Conservation (phyloP, 169 alveolate species). For the Cryptosporidium andersoni region DNA sequence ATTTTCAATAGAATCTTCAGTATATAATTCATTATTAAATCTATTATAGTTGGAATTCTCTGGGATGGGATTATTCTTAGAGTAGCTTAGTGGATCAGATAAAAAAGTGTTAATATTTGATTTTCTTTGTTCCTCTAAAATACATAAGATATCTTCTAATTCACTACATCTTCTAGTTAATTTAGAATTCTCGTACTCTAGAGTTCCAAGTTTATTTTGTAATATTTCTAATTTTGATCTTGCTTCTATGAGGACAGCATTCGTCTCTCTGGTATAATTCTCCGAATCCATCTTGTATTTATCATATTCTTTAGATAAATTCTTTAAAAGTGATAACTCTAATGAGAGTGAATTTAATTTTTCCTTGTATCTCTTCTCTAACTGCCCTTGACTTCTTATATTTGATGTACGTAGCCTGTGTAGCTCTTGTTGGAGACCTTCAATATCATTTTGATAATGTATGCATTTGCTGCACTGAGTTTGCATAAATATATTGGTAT, state of each 20-base stretch:
- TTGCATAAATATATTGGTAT: neutral
- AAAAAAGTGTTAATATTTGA: neutral
- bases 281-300: constrained; percentile 34
- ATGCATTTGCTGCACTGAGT: constrained; percentile 2
- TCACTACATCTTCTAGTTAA: constrained; percentile 15
- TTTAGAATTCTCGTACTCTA: constrained; percentile 22
- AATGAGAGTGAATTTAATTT: constrained; percentile 7
- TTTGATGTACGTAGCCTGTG: constrained; percentile 29
- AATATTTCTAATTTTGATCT: constrained; percentile 32
- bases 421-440: constrained; percentile 4
- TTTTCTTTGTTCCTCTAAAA: constrained; percentile 24
- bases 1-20: no score
- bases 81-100: no score
- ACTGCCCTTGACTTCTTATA: constrained; percentile 26
- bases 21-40: neutral
- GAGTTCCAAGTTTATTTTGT: constrained; percentile 6
- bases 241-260: constrained; percentile 27
- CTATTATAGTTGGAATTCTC: neutral
- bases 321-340: neutral
- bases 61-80: neutral
- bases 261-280: constrained; percentile 31
- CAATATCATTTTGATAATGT: constrained; percentile 5
- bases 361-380: constrained; percentile 26
- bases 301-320: constrained; percentile 17
- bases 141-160: constrained; percentile 3